Conservation (phyloP, 1,284 basidiomycete genomes). For the Microbotryum silenes-acaulis region DNA sequence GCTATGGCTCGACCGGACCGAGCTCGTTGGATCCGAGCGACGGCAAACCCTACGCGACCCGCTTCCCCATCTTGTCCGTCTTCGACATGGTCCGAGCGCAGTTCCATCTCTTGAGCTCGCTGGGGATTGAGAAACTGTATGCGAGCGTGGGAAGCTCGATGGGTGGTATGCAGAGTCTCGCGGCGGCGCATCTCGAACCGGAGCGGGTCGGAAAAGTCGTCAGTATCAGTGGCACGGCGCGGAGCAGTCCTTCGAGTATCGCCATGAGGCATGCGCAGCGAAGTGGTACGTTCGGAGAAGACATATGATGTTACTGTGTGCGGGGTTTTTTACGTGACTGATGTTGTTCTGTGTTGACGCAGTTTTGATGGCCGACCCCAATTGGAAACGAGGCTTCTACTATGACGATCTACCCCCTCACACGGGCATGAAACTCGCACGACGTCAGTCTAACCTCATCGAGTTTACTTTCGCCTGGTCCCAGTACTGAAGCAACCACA, state of each 20-base stretch:
- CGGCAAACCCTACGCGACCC: slow-evolving; percentile 71
- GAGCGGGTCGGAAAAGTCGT: slow-evolving; percentile 80
- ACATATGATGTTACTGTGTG: background rate
- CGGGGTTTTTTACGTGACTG: background rate
- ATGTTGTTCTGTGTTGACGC: slow-evolving; percentile 10
- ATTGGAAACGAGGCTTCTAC: slow-evolving; percentile 99
- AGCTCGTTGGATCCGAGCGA: slow-evolving; percentile 65
- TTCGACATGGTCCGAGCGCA: slow-evolving; percentile 96
- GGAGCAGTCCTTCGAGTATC: slow-evolving; percentile 82
- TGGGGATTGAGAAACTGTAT: slow-evolving; percentile 77
- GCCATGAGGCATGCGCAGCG: slow-evolving; percentile 94
- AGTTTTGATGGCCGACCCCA: slow-evolving; percentile 98
- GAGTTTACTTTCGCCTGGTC: background rate
- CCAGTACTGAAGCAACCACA: background rate
- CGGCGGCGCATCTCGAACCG: slow-evolving; percentile 88
- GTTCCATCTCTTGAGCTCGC: slow-evolving; percentile 73
- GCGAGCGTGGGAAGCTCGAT: slow-evolving; percentile 90
- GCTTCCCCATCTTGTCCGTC: slow-evolving; percentile 83
- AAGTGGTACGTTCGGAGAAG: slow-evolving; percentile 55
- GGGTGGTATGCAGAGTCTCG: slow-evolving; percentile 97
- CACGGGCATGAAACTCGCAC: slow-evolving; percentile 95
- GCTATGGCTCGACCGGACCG: slow-evolving; percentile 94
- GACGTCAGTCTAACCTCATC: slow-evolving; percentile 55
- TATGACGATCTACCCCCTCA: slow-evolving; percentile 92
- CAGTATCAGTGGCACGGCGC: slow-evolving; percentile 86